Percentiles rank a stretch among this genome's conserved stretches.
Conservation (phyloP, 768 basidiomycete species). For the Suillus paluster region DNA sequence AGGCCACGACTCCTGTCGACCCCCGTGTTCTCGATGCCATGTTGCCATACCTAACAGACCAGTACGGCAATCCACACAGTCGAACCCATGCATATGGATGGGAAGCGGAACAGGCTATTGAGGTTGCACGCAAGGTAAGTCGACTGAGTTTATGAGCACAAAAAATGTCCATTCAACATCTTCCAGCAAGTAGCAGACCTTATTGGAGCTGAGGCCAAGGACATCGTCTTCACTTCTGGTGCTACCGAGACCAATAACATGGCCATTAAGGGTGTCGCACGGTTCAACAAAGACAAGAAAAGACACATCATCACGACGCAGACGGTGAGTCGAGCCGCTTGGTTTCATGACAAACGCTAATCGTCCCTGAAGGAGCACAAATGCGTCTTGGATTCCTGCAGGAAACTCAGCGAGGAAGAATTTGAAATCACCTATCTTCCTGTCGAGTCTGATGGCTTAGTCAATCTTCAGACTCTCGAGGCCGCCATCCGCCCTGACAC, state of each 20-base stretch:
- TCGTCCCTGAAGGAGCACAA: conserved; percentile 85
- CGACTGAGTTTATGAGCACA: conserved; percentile 14
- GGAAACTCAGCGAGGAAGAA: conserved; percentile 93
- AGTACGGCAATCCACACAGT: conserved; percentile 97
- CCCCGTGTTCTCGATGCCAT: conserved; percentile 96
- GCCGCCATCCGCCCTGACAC: conserved; percentile 91
- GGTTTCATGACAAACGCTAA: neutral
- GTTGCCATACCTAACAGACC: conserved; percentile 94
- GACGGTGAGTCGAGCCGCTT: conserved; percentile 59
- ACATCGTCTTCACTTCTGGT: conserved; percentile 96
- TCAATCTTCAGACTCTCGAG: conserved; percentile 80
- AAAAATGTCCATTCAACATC: conserved; percentile 6
- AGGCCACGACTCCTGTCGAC: conserved; percentile 98
- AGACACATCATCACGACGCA: conserved; percentile 93
- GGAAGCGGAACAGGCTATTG: conserved; percentile 96
- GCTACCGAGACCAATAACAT: conserved; percentile 99
- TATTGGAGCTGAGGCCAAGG: conserved; percentile 93
- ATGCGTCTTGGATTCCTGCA: conserved; percentile 97
- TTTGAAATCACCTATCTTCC: conserved; percentile 99
- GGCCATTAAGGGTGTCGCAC: conserved; percentile 95
- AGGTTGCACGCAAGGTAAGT: conserved; percentile 82
- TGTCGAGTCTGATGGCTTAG: conserved; percentile 82
- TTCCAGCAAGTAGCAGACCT: conserved; percentile 85
- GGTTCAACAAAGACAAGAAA: conserved; percentile 93
- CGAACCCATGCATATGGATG: conserved; percentile 99